Base-by-base conservation (phyloP, 371 early-diverging fungal genomes). In the Actinomortierella ambigua region DNA sequence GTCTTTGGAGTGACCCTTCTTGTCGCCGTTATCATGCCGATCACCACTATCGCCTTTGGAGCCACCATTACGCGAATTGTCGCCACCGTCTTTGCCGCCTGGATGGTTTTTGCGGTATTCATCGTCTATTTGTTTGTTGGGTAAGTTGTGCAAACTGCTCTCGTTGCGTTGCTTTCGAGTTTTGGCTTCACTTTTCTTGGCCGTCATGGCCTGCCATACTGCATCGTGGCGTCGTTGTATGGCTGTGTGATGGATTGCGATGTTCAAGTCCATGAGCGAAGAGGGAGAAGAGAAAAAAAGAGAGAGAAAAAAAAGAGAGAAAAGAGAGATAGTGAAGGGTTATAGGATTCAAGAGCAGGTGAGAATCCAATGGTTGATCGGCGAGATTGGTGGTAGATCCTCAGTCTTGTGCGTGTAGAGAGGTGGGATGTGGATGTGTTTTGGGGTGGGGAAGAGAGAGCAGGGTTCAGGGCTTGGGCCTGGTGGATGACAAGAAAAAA, bases 141-240 rank as follows among this genome's bases (percentile, higher is more conserved):
- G 34, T 11, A 34, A 34, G 34, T 4, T 6, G 11, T 34, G 34
- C 34, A 11, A 34, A 34, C 11, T 11, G 34, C 11, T 34, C 34
- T 34, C 44, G 44, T 7, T 44, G 23, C 44, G 41, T 41, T 55
- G 42, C 43, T 43, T 55, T n/a, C 23, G 7, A 41, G 40, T 43
- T 42, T 55, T 44, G 55, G 44, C 46, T 52, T 18, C 20, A 14
- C 49, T 7, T 34, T 55, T 28, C 40, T 41, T 28, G 4, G 22
- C 39, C 39, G 28, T 41, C 55, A 44, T 47, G 27, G 62, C 57
- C 29, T 49, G 49, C 58, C 65, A 65, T 24, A 20, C 20, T 3
- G 44, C 46, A 57, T 48, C 39, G 17, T 20, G 48, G 13, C 57
- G 57, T 23, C 34, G 48, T 43, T 57, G 57, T 1, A 61, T 22